Evolutionary conservation across 2,329 filamentous ascomycete species (phyloP).

Genomic region (Nannizziopsis barbatae): DNA sequence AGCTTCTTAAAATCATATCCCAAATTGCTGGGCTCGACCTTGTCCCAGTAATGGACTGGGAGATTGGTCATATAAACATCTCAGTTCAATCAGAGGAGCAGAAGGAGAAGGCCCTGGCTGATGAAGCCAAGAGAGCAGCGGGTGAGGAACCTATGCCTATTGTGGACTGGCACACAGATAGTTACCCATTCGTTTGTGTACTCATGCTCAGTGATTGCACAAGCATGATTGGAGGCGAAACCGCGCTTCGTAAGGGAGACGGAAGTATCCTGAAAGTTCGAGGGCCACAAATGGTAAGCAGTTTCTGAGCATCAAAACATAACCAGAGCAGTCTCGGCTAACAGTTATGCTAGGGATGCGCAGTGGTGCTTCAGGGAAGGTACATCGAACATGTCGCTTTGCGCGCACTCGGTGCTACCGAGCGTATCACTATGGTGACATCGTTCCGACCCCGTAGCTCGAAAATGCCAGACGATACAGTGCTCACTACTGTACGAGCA

Average conservation of each 20-base stretch:
- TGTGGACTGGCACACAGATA: conserved; percentile 54
- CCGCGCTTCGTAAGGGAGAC: conserved; percentile 45
- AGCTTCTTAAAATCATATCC: conserved; percentile 40
- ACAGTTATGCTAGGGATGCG: conserved; percentile 42
- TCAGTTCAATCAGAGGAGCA: conserved; percentile 42
- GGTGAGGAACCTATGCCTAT: conserved; percentile 44
- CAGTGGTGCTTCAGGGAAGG: conserved; percentile 55
- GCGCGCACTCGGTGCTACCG: conserved; percentile 46
- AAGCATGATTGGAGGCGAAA: conserved; percentile 55
- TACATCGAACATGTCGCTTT: conserved; percentile 57
- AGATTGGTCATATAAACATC: conserved; percentile 48
- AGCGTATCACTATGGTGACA: conserved; percentile 56
- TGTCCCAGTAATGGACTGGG: conserved; percentile 43
- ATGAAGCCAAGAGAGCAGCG: conserved; percentile 32
- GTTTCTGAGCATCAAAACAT: conserved; percentile 1
- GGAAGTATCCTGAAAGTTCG: conserved; percentile 49
- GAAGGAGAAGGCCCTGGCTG: conserved; percentile 34
- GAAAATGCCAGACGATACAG: conserved; percentile 47
- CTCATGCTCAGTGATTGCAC: conserved; percentile 54
- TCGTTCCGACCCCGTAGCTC: conserved; percentile 51
- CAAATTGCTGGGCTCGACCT: conserved; percentile 46
- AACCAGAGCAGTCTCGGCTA: background rate
- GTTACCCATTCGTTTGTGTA: conserved; percentile 60
- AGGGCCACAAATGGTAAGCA: conserved; percentile 47
- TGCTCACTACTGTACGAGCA: conserved; percentile 48